Evolutionary conservation across 1,284 basidiomycete genomes (phyloP).

Genomic region (Ustilago sp.): DNA sequence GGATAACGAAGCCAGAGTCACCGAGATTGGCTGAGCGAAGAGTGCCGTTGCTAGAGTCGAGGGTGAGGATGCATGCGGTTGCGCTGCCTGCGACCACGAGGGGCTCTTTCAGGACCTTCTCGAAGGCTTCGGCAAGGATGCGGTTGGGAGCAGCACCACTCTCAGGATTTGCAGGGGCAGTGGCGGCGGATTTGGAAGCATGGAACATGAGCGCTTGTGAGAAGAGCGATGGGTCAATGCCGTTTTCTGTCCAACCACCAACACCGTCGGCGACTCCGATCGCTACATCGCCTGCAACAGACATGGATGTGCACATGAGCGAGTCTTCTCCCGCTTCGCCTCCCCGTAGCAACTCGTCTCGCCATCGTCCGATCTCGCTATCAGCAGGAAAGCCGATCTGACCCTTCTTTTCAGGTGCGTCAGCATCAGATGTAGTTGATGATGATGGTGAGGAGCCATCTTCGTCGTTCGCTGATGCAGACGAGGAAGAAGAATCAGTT

Average conservation of each 20-base stretch:
- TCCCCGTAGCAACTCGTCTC: conserved; percentile 74
- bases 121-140: conserved; percentile 80
- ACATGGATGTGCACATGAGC: conserved; percentile 75
- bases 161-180: conserved; percentile 18
- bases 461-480: conserved; percentile 25
- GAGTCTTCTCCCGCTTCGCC: conserved; percentile 72
- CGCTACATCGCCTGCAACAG: conserved; percentile 76
- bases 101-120: conserved; percentile 78
- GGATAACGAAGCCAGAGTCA: conserved; percentile 84
- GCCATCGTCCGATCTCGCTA: conserved; percentile 79
- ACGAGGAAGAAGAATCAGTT: conserved; percentile 21
- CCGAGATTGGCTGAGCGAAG: conserved; percentile 88
- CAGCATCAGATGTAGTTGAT: not conserved
- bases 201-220: conserved; percentile 79
- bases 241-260: conserved; percentile 79
- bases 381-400: conserved; percentile 76
- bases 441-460: conserved; percentile 19
- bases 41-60: conserved; percentile 81
- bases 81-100: conserved; percentile 83
- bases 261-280: conserved; percentile 80
- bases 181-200: conserved; percentile 73
- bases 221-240: conserved; percentile 84
- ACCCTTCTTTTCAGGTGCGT: conserved; percentile 27
- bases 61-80: conserved; percentile 82
- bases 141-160: conserved; percentile 67